A percentile compares a stretch with the other conserved stretches of the same genome.
Conservation (phyloP, 2,329 filamentous ascomycete genomes). For the Trichophyton schoenleinii region DNA sequence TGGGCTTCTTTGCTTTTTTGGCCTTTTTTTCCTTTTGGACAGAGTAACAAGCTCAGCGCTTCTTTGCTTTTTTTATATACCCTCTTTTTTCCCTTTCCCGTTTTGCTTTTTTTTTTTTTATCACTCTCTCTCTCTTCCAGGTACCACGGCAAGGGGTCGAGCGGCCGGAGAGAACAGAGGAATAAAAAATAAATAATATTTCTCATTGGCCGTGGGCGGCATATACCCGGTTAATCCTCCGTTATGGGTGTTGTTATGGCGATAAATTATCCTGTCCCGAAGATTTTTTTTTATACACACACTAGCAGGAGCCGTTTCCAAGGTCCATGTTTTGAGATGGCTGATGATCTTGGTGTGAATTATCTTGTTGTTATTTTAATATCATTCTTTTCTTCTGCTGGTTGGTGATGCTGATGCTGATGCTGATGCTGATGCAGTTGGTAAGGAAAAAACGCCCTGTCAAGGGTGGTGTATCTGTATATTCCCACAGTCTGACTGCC, state of each 20-base stretch:
- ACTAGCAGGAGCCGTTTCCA: background rate
- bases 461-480: background rate
- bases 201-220: background rate
- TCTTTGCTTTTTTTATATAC: background rate
- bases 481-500: background rate
- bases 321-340: background rate
- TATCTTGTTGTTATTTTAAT: background rate
- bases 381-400: background rate
- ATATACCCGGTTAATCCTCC: background rate
- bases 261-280: background rate
- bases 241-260: background rate
- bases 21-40: background rate
- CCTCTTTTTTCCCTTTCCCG: background rate
- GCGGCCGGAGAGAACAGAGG: background rate
- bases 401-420: no score
- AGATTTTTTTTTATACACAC: background rate
- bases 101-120: background rate
- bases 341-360: no score
- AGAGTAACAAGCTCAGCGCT: background rate
- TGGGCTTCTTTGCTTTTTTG: background rate
- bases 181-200: background rate
- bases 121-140: background rate
- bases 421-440: no score
- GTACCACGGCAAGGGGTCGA: background rate
- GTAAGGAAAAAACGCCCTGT: background rate